A percentile compares a stretch with the other conserved stretches of the same genome.
Evolutionary conservation across 1,284 basidiomycete species (phyloP).

Genomic region (Trichosporon coremiiforme): DNA sequence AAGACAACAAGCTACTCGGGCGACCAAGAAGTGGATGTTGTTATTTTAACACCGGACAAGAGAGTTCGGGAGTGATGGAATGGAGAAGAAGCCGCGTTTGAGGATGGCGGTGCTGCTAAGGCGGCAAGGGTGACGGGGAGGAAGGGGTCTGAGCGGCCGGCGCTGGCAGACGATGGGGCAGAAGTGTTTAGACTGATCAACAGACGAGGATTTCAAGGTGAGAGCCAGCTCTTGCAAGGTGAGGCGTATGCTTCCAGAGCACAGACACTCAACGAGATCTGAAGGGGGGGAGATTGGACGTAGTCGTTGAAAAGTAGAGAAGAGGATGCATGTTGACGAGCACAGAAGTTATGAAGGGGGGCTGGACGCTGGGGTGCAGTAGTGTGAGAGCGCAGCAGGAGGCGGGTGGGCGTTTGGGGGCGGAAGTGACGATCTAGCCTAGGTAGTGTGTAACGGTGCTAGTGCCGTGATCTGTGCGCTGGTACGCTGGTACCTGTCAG

Average conservation of each 20-base stretch:
- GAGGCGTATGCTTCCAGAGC: conserved; percentile 17
- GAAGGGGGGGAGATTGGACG: conserved; percentile 1
- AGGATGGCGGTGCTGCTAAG: conserved; percentile 15
- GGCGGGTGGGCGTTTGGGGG: not conserved
- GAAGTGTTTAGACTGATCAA: conserved; percentile 15
- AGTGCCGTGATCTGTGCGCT: not conserved
- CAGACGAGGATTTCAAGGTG: not conserved
- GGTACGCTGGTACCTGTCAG: not conserved
- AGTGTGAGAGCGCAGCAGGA: not conserved
- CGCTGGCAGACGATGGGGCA: not conserved
- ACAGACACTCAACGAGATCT: conserved; percentile 11
- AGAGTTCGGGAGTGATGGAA: conserved; percentile 2
- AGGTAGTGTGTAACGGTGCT: conserved; percentile 1
- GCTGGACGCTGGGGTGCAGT: not conserved
- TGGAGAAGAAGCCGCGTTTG: not conserved
- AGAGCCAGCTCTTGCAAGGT: conserved; percentile 10
- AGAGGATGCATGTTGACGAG: conserved; percentile 8
- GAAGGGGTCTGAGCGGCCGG: conserved; percentile 17
- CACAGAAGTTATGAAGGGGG: not conserved
- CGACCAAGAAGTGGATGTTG: not conserved
- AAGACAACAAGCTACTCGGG: not conserved
- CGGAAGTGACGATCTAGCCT: conserved; percentile 5
- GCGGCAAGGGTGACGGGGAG: conserved; percentile 10
- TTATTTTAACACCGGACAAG: not conserved
- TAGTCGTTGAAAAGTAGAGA: conserved; percentile 16